Conservation (phyloP, 306 rosid species). For the Neltuma alba region DNA sequence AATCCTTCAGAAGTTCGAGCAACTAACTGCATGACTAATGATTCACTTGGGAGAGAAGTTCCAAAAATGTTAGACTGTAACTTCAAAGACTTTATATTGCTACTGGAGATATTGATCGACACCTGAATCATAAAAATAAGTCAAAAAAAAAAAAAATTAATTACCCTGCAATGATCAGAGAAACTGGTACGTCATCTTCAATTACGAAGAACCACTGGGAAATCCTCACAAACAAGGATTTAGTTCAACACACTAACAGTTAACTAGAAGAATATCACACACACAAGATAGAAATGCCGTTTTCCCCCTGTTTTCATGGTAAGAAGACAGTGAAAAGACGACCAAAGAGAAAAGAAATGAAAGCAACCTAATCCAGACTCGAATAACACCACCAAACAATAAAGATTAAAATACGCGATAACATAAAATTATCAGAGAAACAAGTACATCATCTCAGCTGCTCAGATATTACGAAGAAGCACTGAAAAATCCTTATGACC, state of each 20-base stretch:
- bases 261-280: neutral
- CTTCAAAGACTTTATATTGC: constrained; percentile 46
- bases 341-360: neutral
- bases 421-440: neutral
- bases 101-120: constrained; percentile 42
- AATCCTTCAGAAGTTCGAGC: neutral
- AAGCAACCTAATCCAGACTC: neutral
- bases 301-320: neutral
- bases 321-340: constrained; percentile 2
- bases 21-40: constrained; percentile 69
- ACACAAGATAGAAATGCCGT: neutral
- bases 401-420: neutral
- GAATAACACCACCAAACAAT: neutral
- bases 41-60: constrained; percentile 53
- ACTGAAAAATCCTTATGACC: neutral
- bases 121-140: constrained; percentile 46
- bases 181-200: neutral
- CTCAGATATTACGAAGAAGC: neutral
- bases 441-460: neutral
- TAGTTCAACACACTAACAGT: neutral
- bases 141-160: neutral
- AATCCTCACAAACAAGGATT: constrained; percentile 16
- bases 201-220: neutral
- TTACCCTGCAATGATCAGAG: neutral
- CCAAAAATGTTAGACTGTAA: constrained; percentile 58